Evolutionary conservation across 805 yeast genomes (phyloP), one percentile per base, ranked within the genome.

Genomic region (Jamesozyma spencerorum): DNA sequence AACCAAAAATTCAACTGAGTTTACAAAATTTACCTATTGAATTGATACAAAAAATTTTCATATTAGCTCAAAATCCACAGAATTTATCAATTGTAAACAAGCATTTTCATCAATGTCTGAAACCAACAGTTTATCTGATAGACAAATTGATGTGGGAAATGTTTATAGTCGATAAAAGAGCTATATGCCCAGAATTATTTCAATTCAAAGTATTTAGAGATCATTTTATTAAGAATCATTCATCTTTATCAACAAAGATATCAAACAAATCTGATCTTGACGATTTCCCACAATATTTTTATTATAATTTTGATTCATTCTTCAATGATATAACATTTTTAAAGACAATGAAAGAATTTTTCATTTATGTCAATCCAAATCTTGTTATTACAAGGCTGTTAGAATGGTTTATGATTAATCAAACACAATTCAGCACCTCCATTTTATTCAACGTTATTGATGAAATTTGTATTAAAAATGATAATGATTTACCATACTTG

Each of bases 281-380:
- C 17, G 57, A 54, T 34, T 47, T 44, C 27, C 60, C 60, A 0
- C 32, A 30, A 8, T 32, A 44, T 17, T 47, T 55, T 18, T 54
- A 52, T 36, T 13, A 32, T 7, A 36, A 37, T 3, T 42, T 47
- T 24, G 49, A 45, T 5, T 19, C 41, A n/a, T 54, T 42, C 29
- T 44, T 53, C 22, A 17, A 44, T 2, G 41, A 49, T 22, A 15
- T 24, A 4, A 31, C 32, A 5, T 37, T 47, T 32, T 31, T 50
- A 17, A 29, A 19, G 8, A 18, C 34, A n/a, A 28, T 50, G 12
- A 29, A 38, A 3, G 31, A 31, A 14, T 41, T 28, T 26, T 50
- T 45, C 36, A 34, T 27, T 5, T 34, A 42, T 12, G 31, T 34
- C 5, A 36, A 37, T 15, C 45, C 45, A 8, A 19, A 27, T 27